phyloP scores from a whole-genome alignment of 2,329 filamentous ascomycete species.

The Arthrobotrys pseudoclavata region DNA sequence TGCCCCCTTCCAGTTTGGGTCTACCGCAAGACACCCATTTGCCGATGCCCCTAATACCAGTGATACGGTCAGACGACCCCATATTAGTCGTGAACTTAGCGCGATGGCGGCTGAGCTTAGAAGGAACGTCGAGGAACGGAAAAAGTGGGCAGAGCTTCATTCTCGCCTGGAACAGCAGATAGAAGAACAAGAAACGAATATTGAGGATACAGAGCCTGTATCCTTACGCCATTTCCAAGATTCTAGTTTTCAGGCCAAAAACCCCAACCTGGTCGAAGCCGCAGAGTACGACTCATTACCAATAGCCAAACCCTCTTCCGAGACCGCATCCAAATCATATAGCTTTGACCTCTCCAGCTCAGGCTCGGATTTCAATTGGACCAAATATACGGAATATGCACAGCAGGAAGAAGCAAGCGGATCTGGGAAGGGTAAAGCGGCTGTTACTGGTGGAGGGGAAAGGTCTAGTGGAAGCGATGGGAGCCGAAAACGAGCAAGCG shows the following conservation, averaged over 20 bases:
- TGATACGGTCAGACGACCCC: slow-evolving; percentile 58
- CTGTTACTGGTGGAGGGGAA: slow-evolving; percentile 33
- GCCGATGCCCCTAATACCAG: slow-evolving; percentile 12
- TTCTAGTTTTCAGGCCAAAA: not conserved
- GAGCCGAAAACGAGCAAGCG: slow-evolving; percentile 53
- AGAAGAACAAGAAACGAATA: slow-evolving; percentile 1
- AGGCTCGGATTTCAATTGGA: slow-evolving; percentile 57
- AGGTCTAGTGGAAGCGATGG: slow-evolving; percentile 56
- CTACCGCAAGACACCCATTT: slow-evolving; percentile 26
- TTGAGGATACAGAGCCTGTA: slow-evolving; percentile 13
- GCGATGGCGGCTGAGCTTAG: slow-evolving; percentile 61
- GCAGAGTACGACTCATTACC: no score
- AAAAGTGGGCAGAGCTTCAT: slow-evolving; percentile 20
- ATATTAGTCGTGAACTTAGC: slow-evolving; percentile 61
- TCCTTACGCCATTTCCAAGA: not conserved
- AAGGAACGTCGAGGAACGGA: slow-evolving; percentile 60
- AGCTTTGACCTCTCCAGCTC: slow-evolving; percentile 56
- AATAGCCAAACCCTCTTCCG: not conserved
- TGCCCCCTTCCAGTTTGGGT: slow-evolving; percentile 48
- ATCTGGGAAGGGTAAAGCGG: slow-evolving; percentile 34
- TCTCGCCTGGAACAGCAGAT: slow-evolving; percentile 2
- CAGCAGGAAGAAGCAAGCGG: slow-evolving; percentile 34
- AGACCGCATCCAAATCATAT: slow-evolving; percentile 30
- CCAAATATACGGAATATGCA: slow-evolving; percentile 54
- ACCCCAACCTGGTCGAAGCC: slow-evolving; percentile 3